These are phyloP conservation scores for Mortierella sp. DNA, from an alignment of 371 early-diverging fungal genomes.

Conservation along the genomic window DNA sequence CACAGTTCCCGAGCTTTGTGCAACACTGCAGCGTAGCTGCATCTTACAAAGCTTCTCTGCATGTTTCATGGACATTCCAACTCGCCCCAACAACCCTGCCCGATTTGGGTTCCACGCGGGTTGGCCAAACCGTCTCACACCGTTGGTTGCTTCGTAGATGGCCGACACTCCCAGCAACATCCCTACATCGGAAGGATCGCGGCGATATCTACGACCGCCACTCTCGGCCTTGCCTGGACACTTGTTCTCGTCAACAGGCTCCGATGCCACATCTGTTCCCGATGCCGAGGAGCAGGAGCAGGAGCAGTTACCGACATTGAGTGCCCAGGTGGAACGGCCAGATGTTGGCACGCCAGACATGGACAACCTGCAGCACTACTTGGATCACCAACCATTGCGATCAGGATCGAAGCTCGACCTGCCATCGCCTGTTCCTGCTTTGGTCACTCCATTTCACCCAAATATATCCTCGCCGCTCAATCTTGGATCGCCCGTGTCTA, in stretches of 20 bases:
- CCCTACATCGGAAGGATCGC: too few relatives aligned
- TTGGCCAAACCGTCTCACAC: too few relatives aligned
- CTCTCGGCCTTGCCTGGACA: slow-evolving; percentile 1
- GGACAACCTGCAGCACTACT: slow-evolving; percentile 6
- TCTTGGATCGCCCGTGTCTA: slow-evolving; percentile 2
- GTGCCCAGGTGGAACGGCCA: slow-evolving; percentile 9
- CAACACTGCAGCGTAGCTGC: too few relatives aligned
- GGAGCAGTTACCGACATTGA: slow-evolving; percentile 9
- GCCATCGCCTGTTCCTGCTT: slow-evolving; percentile 17
- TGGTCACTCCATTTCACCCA: background rate
- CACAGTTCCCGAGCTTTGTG: too few relatives aligned
- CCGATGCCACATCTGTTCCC: slow-evolving; percentile 17
- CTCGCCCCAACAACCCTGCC: too few relatives aligned
- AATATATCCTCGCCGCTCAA: slow-evolving; percentile 16
- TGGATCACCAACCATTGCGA: slow-evolving; percentile 9
- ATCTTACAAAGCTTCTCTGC: too few relatives aligned
- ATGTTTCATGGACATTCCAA: background rate
- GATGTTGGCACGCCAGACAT: slow-evolving; percentile 28
- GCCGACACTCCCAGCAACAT: background rate
- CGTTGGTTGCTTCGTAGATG: slow-evolving; percentile 3
- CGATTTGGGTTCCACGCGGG: background rate
- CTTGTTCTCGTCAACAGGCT: slow-evolving; percentile 20
- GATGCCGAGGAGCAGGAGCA: slow-evolving; percentile 34
- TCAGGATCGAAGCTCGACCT: slow-evolving; percentile 5
- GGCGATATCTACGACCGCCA: too few relatives aligned